These are phyloP conservation scores for Porodaedalea pini DNA, from an alignment of 1,284 basidiomycete genomes.

Conservation along the genomic window DNA sequence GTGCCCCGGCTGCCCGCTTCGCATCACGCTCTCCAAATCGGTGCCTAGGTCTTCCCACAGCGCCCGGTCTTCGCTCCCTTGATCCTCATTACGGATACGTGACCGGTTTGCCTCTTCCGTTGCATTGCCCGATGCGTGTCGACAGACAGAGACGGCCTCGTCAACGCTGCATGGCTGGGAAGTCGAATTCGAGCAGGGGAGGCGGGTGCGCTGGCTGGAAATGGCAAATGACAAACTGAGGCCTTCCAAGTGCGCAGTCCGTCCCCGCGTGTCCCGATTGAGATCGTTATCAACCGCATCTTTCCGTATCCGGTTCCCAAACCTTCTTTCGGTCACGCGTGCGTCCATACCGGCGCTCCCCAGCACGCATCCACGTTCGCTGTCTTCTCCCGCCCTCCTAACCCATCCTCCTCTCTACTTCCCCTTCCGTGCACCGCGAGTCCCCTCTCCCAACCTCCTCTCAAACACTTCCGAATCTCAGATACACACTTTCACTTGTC, in stretches of 20 bases:
- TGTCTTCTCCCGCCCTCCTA: background rate
- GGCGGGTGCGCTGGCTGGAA: too few relatives aligned
- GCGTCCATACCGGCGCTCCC: background rate
- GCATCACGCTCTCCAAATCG: conserved; percentile 10
- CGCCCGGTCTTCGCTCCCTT: conserved; percentile 8
- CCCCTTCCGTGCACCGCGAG: conserved; percentile 2
- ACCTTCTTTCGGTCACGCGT: conserved; percentile 2
- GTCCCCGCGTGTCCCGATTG: background rate
- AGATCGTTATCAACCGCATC: conserved; percentile 1
- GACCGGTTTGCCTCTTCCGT: too few relatives aligned
- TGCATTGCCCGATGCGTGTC: too few relatives aligned
- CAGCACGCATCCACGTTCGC: background rate
- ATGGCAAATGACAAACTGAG: too few relatives aligned
- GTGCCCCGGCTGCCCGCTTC: conserved; percentile 4
- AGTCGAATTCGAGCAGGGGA: background rate
- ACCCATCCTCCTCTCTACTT: background rate
- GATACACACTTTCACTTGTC: background rate
- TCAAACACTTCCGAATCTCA: conserved; percentile 2
- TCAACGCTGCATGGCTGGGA: too few relatives aligned
- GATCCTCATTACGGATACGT: background rate
- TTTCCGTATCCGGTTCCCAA: conserved; percentile 5
- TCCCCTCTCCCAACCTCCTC: background rate
- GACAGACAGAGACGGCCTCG: too few relatives aligned
- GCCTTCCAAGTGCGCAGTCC: background rate
- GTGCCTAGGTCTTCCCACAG: conserved; percentile 15